These are phyloP conservation scores for Aspergillus udagawae DNA, from an alignment of 2,329 filamentous ascomycete genomes.

Conservation along the genomic window DNA sequence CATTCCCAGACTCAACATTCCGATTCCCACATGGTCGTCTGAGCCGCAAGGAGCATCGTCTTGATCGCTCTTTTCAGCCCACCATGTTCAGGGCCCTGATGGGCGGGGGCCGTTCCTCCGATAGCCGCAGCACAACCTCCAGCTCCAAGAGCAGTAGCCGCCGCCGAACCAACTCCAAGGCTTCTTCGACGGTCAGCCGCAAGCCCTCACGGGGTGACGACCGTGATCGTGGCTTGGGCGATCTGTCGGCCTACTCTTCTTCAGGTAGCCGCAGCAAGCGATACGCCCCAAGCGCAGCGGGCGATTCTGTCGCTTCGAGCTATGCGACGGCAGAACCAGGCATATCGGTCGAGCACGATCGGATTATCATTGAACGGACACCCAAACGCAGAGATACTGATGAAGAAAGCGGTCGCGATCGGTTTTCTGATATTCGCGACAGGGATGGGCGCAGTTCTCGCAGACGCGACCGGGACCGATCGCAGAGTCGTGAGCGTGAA, in stretches of 20 bases:
- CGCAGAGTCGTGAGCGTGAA: conserved; percentile 25
- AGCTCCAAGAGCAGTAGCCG: conserved; percentile 29
- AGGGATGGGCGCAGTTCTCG: conserved; percentile 13
- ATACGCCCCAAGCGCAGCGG: conserved; percentile 23
- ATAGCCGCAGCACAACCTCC: conserved; percentile 27
- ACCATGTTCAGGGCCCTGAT: conserved; percentile 39
- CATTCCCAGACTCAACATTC: conserved; percentile 2
- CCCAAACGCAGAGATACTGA: conserved; percentile 26
- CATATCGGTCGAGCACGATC: conserved; percentile 23
- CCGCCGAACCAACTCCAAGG: conserved; percentile 30
- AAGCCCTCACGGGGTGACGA: conserved; percentile 46
- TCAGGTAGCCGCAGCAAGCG: conserved; percentile 23
- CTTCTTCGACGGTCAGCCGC: conserved; percentile 31
- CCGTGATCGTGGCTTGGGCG: conserved; percentile 40
- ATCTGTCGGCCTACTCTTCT: conserved; percentile 26
- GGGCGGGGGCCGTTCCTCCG: conserved; percentile 34
- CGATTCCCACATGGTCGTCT: conserved; percentile 25
- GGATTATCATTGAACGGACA: conserved; percentile 26
- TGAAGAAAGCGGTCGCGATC: conserved; percentile 19
- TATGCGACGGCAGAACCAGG: conserved; percentile 40
- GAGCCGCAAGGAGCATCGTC: conserved; percentile 18
- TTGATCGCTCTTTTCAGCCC: conserved; percentile 24
- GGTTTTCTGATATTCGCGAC: conserved; percentile 15
- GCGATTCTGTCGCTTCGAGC: conserved; percentile 31
- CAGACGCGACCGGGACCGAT: conserved; percentile 24